Evolutionary conservation across 768 basidiomycete species (phyloP).

Genomic region (Suillus lakei): DNA sequence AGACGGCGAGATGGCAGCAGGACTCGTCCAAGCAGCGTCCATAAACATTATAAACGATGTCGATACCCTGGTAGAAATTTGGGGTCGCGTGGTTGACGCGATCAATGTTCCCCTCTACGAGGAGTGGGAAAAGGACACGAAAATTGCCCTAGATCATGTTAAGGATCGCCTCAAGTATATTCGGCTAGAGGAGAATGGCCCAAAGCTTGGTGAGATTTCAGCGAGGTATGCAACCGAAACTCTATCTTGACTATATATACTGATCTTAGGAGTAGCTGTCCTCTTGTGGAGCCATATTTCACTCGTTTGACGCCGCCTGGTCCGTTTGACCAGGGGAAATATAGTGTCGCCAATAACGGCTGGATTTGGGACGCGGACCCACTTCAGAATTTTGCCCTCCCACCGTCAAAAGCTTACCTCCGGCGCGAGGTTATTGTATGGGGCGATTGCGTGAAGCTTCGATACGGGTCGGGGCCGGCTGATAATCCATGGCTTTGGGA

Average conservation of each 20-base stretch:
- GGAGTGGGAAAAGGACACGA: slow-evolving; percentile 86
- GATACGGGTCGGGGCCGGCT: slow-evolving; percentile 80
- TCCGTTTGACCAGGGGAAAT: slow-evolving; percentile 54
- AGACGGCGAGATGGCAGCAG: slow-evolving; percentile 68
- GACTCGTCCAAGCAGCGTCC: slow-evolving; percentile 74
- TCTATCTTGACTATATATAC: background rate
- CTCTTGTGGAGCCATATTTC: slow-evolving; percentile 92
- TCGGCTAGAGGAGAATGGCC: slow-evolving; percentile 82
- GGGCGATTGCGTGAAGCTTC: slow-evolving; percentile 98
- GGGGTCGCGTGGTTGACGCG: slow-evolving; percentile 81
- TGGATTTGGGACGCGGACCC: slow-evolving; percentile 99
- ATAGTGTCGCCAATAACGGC: slow-evolving; percentile 95
- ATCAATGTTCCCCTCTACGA: slow-evolving; percentile 88
- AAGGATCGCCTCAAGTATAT: slow-evolving; percentile 79
- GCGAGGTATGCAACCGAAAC: slow-evolving; percentile 30
- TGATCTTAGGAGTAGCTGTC: slow-evolving; percentile 53
- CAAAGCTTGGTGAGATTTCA: slow-evolving; percentile 81
- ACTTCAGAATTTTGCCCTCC: slow-evolving; percentile 89
- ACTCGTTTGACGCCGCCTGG: slow-evolving; percentile 72
- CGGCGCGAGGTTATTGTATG: slow-evolving; percentile 97
- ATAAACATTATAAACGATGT: slow-evolving; percentile 47
- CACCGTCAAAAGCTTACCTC: slow-evolving; percentile 92
- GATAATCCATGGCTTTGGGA: slow-evolving; percentile 96
- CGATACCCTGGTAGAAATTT: slow-evolving; percentile 66
- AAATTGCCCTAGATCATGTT: slow-evolving; percentile 73